Conservation (phyloP, 148 eudicot species). For the Amaranthus cruentus region DNA sequence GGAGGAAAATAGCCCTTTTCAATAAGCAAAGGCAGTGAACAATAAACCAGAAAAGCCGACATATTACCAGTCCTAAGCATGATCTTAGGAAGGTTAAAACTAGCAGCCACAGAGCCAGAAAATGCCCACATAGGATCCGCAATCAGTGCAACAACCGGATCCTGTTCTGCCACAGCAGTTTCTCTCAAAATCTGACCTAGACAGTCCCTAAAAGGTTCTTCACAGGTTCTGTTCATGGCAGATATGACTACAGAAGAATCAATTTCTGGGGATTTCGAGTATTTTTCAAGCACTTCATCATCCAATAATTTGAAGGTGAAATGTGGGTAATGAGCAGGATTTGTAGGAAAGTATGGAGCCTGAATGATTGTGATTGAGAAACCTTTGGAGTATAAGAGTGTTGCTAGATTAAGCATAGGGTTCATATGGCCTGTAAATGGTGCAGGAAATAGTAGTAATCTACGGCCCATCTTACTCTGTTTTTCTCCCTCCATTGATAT, state of each 20-base stretch:
- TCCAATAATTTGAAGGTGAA: constrained; percentile 30
- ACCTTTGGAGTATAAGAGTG: constrained; percentile 32
- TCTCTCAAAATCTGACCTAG: constrained; percentile 14
- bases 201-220: constrained; percentile 26
- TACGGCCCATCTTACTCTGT: constrained; percentile 6
- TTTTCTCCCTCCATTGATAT: constrained; percentile 2
- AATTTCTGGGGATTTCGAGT: constrained; percentile 1
- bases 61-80: constrained; percentile 24
- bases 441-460: constrained; percentile 28
- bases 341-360: constrained; percentile 22
- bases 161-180: constrained; percentile 5
- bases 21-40: constrained; percentile 17
- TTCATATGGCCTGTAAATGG: constrained; percentile 43
- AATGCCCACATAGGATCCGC: constrained; percentile 29
- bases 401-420: constrained; percentile 43
- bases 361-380: constrained; percentile 37
- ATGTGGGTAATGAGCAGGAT: constrained; percentile 33
- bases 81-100: constrained; percentile 30
- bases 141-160: constrained; percentile 27
- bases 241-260: constrained; percentile 6
- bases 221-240: constrained; percentile 14
- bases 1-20: constrained; percentile 35
- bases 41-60: constrained; percentile 20
- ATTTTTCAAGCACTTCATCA: constrained; percentile 11
- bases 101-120: constrained; percentile 15